phyloP scores from a whole-genome alignment of 2,329 filamentous ascomycete genomes.

The Stemphylium lycopersici region DNA sequence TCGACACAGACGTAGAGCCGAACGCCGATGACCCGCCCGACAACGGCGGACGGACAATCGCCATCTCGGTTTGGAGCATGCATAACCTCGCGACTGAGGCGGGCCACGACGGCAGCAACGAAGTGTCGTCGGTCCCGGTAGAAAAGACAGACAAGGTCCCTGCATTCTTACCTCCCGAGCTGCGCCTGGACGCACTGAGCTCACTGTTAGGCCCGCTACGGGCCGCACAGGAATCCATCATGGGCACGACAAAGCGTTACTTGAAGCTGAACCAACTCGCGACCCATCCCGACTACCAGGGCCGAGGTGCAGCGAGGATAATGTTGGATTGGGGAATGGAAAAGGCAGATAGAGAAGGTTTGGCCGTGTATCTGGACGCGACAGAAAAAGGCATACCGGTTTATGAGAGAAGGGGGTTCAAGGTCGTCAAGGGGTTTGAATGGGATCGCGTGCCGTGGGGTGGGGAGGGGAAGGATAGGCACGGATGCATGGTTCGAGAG shows the following conservation, averaged over 20 bases:
- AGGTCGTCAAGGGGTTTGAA: conserved; percentile 20
- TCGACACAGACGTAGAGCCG: conserved; percentile 36
- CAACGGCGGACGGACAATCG: conserved; percentile 36
- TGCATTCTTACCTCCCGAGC: conserved; percentile 73
- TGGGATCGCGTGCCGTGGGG: conserved; percentile 40
- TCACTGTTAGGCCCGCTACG: conserved; percentile 36
- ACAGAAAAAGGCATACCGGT: conserved; percentile 46
- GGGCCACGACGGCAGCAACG: background rate
- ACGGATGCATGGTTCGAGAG: conserved; percentile 36
- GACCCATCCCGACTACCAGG: conserved; percentile 50
- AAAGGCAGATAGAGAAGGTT: conserved; percentile 48
- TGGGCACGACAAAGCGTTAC: conserved; percentile 29
- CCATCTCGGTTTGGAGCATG: conserved; percentile 37
- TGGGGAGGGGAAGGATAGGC: conserved; percentile 38
- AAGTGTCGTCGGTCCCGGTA: background rate
- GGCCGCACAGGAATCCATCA: conserved; percentile 31
- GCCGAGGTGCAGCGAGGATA: conserved; percentile 48
- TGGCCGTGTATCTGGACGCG: conserved; percentile 51
- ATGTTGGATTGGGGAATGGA: conserved; percentile 49
- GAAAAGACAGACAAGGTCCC: conserved; percentile 58
- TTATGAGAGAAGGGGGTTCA: conserved; percentile 47
- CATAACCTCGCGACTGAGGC: conserved; percentile 17
- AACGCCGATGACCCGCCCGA: conserved; percentile 29
- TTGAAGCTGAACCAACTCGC: conserved; percentile 39
- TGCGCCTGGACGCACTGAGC: conserved; percentile 32